phyloP scores from a whole-genome alignment of 768 basidiomycete genomes.

The Macrolepiota fuliginosa region DNA sequence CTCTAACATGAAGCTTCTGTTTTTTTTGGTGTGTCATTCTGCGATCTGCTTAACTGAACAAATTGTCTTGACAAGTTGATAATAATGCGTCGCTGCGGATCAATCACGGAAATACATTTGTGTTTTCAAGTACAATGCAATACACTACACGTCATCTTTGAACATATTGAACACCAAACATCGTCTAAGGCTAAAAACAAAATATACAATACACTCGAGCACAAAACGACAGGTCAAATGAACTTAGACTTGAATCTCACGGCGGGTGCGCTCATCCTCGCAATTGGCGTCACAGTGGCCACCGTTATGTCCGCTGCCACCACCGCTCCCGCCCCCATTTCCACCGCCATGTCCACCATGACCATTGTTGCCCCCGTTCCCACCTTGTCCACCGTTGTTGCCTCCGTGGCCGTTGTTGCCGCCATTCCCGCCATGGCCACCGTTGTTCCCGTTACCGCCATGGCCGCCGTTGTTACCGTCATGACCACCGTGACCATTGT shows the following conservation, averaged over 20 bases:
- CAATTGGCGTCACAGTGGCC: slow-evolving; percentile 1
- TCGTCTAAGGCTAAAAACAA: neutral
- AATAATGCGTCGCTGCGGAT: neutral
- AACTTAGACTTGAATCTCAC: neutral
- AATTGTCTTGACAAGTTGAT: neutral
- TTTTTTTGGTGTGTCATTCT: neutral
- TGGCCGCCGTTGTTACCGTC: neutral
- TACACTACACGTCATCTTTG: neutral
- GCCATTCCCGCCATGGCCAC: neutral
- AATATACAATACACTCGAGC: neutral
- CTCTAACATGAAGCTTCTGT: neutral
- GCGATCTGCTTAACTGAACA: neutral
- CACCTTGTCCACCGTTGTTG: neutral
- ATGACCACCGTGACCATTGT: neutral
- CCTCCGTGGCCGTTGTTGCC: neutral
- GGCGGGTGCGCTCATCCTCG: slow-evolving; percentile 4
- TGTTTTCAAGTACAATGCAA: neutral
- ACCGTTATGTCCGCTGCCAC: neutral
- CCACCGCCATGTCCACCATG: neutral
- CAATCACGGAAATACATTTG: neutral
- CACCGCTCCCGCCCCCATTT: neutral
- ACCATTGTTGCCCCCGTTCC: neutral
- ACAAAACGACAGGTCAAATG: neutral
- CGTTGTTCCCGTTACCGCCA: neutral
- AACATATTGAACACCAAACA: neutral